These are phyloP conservation scores for Waitea zeae DNA, from an alignment of 1,284 basidiomycete genomes.

Conservation along the genomic window DNA sequence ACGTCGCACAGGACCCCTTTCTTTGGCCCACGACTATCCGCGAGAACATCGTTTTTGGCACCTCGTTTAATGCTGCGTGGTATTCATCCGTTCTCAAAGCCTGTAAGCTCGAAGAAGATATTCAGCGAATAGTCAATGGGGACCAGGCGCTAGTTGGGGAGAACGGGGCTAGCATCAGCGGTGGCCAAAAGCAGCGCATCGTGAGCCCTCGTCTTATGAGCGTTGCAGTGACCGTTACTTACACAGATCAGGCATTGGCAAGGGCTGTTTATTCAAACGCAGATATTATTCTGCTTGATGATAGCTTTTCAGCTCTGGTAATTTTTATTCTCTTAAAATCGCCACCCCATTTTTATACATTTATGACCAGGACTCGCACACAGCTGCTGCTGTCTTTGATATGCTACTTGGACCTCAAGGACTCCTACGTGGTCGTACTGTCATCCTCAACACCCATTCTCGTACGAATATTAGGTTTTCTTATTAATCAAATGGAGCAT, in stretches of 20 bases:
- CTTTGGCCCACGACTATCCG: conserved; percentile 10
- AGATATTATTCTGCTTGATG: neutral
- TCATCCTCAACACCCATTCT: neutral
- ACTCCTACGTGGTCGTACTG: neutral
- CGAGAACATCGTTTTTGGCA: conserved; percentile 10
- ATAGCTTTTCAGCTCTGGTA: neutral
- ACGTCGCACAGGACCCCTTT: conserved; percentile 13
- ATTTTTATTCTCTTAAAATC: neutral
- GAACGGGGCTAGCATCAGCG: conserved; percentile 11
- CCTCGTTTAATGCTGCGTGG: conserved; percentile 7
- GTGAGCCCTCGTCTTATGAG: conserved; percentile 5
- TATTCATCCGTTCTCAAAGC: conserved; percentile 10
- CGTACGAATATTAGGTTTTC: neutral
- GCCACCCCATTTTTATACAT: too few relatives aligned
- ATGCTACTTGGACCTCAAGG: neutral
- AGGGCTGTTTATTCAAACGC: neutral
- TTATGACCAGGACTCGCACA: neutral
- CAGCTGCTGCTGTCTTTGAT: neutral
- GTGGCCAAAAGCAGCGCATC: conserved; percentile 12
- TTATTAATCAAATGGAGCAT: too few relatives aligned
- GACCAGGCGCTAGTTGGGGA: conserved; percentile 7
- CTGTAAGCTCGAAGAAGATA: conserved; percentile 7
- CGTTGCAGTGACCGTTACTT: neutral
- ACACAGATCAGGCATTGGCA: neutral
- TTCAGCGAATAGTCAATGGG: neutral